phyloP scores from a whole-genome alignment of 1,139 yeast species.

The Sugiyamaella japonica region DNA sequence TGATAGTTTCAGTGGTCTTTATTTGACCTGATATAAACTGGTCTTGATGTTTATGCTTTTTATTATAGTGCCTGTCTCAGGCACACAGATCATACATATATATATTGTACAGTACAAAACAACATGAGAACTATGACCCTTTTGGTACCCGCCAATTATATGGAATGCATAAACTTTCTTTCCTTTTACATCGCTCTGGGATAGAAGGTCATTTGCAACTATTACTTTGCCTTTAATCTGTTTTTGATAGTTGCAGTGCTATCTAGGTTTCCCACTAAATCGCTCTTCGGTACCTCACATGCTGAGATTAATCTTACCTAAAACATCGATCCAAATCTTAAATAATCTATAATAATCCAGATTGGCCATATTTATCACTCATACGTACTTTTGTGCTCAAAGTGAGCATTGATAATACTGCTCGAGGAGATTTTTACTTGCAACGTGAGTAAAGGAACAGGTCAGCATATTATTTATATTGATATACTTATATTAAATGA shows the following conservation, averaged over 20 bases:
- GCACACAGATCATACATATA: neutral
- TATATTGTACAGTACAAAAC: neutral
- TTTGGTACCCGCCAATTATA: slow-evolving; percentile 1
- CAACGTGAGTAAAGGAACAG: neutral
- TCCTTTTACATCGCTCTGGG: neutral
- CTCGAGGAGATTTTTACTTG: neutral
- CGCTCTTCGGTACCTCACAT: slow-evolving; percentile 6
- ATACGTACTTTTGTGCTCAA: neutral
- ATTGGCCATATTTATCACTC: neutral
- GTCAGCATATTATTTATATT: neutral
- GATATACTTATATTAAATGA: neutral
- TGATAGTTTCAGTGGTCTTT: neutral
- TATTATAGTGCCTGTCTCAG: neutral
- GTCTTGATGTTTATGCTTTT: neutral
- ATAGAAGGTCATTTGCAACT: neutral
- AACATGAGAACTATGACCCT: neutral
- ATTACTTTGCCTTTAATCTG: neutral
- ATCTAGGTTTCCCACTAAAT: neutral
- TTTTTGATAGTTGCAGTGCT: neutral
- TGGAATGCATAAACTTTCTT: neutral
- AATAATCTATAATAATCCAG: neutral
- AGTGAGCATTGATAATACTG: neutral
- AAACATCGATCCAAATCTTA: neutral
- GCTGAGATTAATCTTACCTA: slow-evolving; percentile 11
- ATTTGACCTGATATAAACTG: too few relatives aligned